phyloP scores from a whole-genome alignment of 352 stramenopile species.

The Globisporangium rhizosaccharum region DNA sequence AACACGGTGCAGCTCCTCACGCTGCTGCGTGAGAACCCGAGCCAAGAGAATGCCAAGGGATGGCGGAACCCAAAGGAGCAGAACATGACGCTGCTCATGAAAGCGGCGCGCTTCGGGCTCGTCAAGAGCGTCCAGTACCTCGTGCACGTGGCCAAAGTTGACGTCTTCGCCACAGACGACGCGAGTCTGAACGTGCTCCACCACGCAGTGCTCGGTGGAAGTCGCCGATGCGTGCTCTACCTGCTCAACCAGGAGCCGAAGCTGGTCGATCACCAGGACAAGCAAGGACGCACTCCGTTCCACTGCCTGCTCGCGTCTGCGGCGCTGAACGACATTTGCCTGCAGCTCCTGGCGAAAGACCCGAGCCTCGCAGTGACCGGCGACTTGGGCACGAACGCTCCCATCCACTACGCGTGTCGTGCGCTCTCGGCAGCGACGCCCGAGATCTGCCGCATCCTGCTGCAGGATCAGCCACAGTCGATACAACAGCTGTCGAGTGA shows the following conservation, averaged over 20 bases:
- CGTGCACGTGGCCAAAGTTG: slow-evolving; percentile 31
- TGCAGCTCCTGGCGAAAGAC: slow-evolving; percentile 31
- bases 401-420: slow-evolving; percentile 64
- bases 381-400: slow-evolving; percentile 39
- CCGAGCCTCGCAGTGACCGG: slow-evolving; percentile 28
- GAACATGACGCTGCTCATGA: slow-evolving; percentile 44
- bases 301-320: slow-evolving; percentile 48
- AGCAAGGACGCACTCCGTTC: slow-evolving; percentile 44
- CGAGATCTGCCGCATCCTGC: slow-evolving; percentile 39
- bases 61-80: slow-evolving; percentile 31
- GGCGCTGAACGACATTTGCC: slow-evolving; percentile 40
- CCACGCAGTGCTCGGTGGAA: slow-evolving; percentile 40
- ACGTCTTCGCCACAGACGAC: slow-evolving; percentile 44
- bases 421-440: slow-evolving; percentile 39
- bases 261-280: slow-evolving; percentile 47
- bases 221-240: slow-evolving; percentile 22
- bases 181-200: slow-evolving; percentile 50
- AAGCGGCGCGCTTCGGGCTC: slow-evolving; percentile 38
- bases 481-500: slow-evolving; percentile 33
- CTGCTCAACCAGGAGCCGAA: slow-evolving; percentile 37
- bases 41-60: slow-evolving; percentile 12
- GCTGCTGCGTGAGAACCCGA: slow-evolving; percentile 27
- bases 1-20: slow-evolving; percentile 48
- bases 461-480: slow-evolving; percentile 29
- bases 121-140: slow-evolving; percentile 33